Base-by-base conservation (phyloP, 1,139 yeast species). In the Hyphopichia burtonii region DNA sequence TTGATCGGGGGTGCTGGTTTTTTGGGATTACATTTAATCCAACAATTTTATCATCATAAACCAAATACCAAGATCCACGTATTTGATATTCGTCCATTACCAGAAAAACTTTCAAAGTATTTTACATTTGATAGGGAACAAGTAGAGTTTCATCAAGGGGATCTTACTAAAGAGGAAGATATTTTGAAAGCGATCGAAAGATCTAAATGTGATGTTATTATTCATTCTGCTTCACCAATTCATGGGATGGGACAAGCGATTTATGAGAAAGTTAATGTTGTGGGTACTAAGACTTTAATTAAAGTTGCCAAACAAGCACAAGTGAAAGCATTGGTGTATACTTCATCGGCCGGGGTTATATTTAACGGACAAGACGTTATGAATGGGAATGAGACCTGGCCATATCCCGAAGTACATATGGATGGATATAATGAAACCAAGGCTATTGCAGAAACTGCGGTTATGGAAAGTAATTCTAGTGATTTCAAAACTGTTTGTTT, bases 401-500 rank as follows among this genome's bases (percentile, higher is more conserved):
- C 99, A 19, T 88, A 87, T 52, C 98, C 98, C 0, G 79, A 77
- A 36, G 78, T 80, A 36, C 94, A 95, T 51, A 90, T 94, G 98
- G 99, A 94, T 60, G 96, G 95, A 1, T 94, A 94, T 63, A 94
- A 93, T 58, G 91, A 87, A 59, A 91, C 99, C 15, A 94, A 94
- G 62, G 97, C 96, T 11, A 76, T 77, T 45, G 99, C 97, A 0
- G 99, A 94, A 65, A 77, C 75, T 23, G 78, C 83, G 63, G 96
- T 91, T 2, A 72, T 91, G 58, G 68, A 76, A 31, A 87, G 95
- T 16, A 83, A 87, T 58, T 75, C 71, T 51, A 68, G 71, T n/a
- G 74, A 75, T 7, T 78, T 87, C 45, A 65, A 74, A 40, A 93
- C 99, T 0, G 85, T 88, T 34, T 91, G 97, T 5, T 67, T 94